Base-by-base conservation (phyloP, 208 protist genomes). In the Crithidia expoeki region DNA sequence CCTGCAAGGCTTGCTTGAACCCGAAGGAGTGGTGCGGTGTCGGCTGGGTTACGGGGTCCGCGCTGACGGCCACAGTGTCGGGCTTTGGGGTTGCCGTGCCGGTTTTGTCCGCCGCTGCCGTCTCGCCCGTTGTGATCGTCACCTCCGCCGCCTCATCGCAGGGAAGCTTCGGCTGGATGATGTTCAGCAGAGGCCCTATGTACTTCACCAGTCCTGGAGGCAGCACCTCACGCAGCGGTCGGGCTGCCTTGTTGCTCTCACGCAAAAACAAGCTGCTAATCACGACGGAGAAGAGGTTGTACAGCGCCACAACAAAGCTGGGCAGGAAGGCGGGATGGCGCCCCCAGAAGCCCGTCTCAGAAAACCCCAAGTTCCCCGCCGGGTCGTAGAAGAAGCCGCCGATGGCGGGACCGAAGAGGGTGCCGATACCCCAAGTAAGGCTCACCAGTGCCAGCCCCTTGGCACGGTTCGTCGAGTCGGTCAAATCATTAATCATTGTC, bases 371-470 rank as follows among this genome's bases (percentile, higher is more conserved):
- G 40, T 52, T 83, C 4, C 75, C 42, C 0, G 56, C 83, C 0
- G 90, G 90, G 59, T 93, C 64, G 68, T 95, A 95, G 38, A 95
- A 76, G 36, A 81, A 80, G 16, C 90, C 90, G 12, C 90, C 90
- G 19, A 90, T 70, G 11, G 74, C 51, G 5, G 86, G 84, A 16
- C 90, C 90, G 27, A 95, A 71, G 7, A 92, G 76, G 12, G 81
- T 86, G n/a, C 90, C 90, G 0, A 90, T 58, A 23, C 87, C 84
- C 86, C 86, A 95, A 2, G 84, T 88, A 63, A 99, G 97, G 68
- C 95, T 98, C 36, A 99, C 96, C 51, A 99, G 97, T 32, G 98
- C 97, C 61, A 99, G 99, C 44, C 98, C 97, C 57, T 87, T 83
- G 11, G 89, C 83, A 47, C 90, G 75, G 46, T 86, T 93, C 1